phyloP scores from a whole-genome alignment of 73 alveolate species.

The Uronychia setigera region DNA sequence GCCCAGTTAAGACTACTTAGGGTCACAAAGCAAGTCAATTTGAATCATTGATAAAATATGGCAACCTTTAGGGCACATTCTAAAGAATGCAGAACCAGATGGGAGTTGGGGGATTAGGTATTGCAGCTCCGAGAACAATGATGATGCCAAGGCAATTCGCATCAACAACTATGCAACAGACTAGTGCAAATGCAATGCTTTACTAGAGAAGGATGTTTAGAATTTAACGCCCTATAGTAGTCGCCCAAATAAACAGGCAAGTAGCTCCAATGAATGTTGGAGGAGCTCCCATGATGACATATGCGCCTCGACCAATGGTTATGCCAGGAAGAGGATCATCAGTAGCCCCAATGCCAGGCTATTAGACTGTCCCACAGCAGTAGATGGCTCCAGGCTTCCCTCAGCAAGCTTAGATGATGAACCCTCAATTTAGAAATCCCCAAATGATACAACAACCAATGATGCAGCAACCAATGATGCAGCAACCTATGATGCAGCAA shows the following conservation, averaged over 20 bases:
- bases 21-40: neutral
- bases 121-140: neutral
- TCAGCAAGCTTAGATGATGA: neutral
- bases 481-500: neutral
- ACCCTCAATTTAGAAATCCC: neutral
- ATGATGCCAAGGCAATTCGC: neutral
- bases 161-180: neutral
- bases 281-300: neutral
- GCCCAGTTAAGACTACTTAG: neutral
- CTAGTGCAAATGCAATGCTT: neutral
- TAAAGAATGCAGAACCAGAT: neutral
- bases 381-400: neutral
- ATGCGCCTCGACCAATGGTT: neutral
- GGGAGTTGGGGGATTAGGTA: neutral
- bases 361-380: no score
- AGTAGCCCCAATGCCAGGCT: no score
- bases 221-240: no score
- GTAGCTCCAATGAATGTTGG: neutral
- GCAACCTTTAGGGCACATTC: neutral
- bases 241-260: no score
- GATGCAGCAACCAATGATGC: neutral
- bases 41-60: neutral
- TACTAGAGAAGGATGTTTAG: neutral
- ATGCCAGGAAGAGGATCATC: neutral
- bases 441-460: neutral